A percentile compares a stretch with the other conserved stretches of the same genome.
Conservation (phyloP, 2,329 filamentous ascomycete species). For the Gaeumannomyces tritici region DNA sequence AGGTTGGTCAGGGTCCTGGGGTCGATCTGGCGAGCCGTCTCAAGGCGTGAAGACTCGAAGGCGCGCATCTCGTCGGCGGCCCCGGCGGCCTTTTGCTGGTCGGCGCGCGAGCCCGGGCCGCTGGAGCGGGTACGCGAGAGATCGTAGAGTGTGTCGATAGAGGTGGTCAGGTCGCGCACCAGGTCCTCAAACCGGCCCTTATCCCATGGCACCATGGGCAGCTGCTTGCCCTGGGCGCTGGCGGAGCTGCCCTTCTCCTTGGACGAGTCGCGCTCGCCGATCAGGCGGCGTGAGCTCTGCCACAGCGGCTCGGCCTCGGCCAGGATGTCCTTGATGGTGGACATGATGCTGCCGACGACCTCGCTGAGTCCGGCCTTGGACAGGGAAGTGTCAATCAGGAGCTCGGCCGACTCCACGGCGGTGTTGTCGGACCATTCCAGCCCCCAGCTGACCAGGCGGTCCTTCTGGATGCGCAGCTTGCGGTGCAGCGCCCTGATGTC, state of each 20-base stretch:
- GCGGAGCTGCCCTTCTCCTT: constrained; percentile 11
- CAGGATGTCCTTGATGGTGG: constrained; percentile 70
- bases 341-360: constrained; percentile 68
- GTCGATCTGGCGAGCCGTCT: constrained; percentile 51
- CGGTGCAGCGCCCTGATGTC: constrained; percentile 64
- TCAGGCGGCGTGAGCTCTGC: constrained; percentile 44
- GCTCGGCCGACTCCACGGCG: constrained; percentile 42
- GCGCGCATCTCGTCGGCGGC: constrained; percentile 35
- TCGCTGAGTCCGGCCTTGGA: constrained; percentile 68
- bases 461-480: constrained; percentile 71
- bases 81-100: constrained; percentile 24
- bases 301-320: constrained; percentile 68
- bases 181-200: constrained; percentile 67
- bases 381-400: constrained; percentile 61
- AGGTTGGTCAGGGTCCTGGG: constrained; percentile 41
- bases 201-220: constrained; percentile 53
- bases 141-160: constrained; percentile 72
- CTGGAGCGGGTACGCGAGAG: constrained; percentile 57
- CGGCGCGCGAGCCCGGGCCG: constrained; percentile 23
- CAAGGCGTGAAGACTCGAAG: constrained; percentile 52
- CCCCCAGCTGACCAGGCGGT: constrained; percentile 70
- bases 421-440: constrained; percentile 70
- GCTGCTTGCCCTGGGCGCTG: constrained; percentile 37
- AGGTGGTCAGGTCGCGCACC: constrained; percentile 63
- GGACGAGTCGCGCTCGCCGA: constrained; percentile 28